Evolutionary conservation across 2,329 filamentous ascomycete species (phyloP).

Genomic region (Trichoderma sp.): DNA sequence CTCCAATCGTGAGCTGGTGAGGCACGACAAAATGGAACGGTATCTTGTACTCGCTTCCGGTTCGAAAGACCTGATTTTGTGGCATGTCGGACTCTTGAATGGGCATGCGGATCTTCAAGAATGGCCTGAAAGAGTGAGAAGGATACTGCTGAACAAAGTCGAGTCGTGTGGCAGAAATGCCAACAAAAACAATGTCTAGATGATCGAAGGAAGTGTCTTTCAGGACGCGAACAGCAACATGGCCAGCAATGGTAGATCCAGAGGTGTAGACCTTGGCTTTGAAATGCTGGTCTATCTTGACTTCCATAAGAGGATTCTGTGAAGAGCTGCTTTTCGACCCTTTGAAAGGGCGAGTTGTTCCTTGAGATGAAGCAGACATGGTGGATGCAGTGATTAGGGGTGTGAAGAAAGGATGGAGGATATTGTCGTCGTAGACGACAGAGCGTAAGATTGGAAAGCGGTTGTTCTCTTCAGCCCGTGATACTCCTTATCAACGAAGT

Average conservation of each 20-base stretch:
- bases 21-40: constrained; percentile 64
- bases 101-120: constrained; percentile 60
- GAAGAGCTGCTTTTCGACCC: constrained; percentile 16
- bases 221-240: constrained; percentile 48
- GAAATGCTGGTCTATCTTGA: constrained; percentile 57
- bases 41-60: constrained; percentile 51
- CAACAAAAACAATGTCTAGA: constrained; percentile 56
- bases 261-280: constrained; percentile 58
- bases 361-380: constrained; percentile 33
- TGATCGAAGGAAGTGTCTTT: constrained; percentile 52
- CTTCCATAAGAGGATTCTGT: constrained; percentile 45
- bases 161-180: constrained; percentile 51
- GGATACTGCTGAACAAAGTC: constrained; percentile 54
- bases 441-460: not conserved
- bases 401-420: not conserved
- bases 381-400: not conserved
- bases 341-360: constrained; percentile 18
- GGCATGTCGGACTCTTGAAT: constrained; percentile 51
- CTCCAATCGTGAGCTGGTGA: constrained; percentile 57
- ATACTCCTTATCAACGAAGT: not conserved
- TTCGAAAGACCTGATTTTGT: constrained; percentile 48
- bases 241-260: constrained; percentile 52
- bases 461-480: not conserved
- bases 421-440: too few relatives aligned
- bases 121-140: constrained; percentile 52